phyloP scores from a whole-genome alignment of 2,329 filamentous ascomycete species.

The Colletotrichum nymphaeae region DNA sequence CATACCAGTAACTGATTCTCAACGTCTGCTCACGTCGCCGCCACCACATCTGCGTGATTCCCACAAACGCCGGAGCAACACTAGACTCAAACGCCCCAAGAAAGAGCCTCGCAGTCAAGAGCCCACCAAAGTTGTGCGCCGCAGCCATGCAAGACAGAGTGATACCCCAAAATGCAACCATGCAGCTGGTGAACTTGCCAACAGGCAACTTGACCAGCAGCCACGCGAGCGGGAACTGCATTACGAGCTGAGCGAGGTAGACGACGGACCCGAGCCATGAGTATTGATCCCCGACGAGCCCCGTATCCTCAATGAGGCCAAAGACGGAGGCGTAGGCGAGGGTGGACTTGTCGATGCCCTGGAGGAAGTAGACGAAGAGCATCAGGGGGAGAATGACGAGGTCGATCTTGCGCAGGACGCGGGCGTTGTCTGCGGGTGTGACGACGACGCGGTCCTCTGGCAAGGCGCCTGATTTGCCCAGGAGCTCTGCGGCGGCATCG shows the following conservation, averaged over 20 bases:
- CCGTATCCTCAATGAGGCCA: conserved; percentile 68
- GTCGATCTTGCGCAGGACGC: conserved; percentile 53
- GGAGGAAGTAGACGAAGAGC: conserved; percentile 71
- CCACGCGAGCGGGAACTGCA: conserved; percentile 66
- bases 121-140: conserved; percentile 57
- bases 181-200: conserved; percentile 63
- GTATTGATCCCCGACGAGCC: conserved; percentile 66
- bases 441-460: conserved; percentile 43
- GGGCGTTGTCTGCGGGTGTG: conserved; percentile 47
- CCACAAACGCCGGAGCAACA: conserved; percentile 59
- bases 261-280: conserved; percentile 73
- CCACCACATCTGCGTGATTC: conserved; percentile 58
- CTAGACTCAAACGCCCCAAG: conserved; percentile 60
- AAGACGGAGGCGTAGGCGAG: conserved; percentile 69
- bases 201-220: conserved; percentile 64
- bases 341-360: conserved; percentile 48
- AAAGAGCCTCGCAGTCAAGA: conserved; percentile 58
- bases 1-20: conserved; percentile 45
- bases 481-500: conserved; percentile 58
- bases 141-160: conserved; percentile 62
- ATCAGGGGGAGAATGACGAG: conserved; percentile 57
- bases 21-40: conserved; percentile 47
- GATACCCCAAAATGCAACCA: conserved; percentile 66
- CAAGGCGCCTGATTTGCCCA: conserved; percentile 46
- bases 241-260: conserved; percentile 69